Conservation (phyloP, 768 basidiomycete genomes). For the Mycena filopes region DNA sequence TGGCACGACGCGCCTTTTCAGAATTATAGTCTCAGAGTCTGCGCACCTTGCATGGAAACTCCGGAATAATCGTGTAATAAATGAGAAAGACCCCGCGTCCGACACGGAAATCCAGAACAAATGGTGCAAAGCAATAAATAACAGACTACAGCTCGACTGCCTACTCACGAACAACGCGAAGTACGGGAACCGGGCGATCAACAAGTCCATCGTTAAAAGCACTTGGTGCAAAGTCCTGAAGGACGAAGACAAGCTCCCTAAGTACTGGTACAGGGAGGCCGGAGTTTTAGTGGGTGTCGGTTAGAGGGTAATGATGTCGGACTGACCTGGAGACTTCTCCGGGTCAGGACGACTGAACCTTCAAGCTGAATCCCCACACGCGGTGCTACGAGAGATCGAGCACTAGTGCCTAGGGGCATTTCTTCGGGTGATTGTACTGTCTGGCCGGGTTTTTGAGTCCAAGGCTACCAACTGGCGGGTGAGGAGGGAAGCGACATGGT, state of each 20-base stretch:
- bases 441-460: conserved; percentile 11
- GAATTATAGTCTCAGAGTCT: conserved; percentile 8
- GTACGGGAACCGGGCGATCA: conserved; percentile 8
- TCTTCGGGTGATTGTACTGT: conserved; percentile 5
- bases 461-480: background rate
- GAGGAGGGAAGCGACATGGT: too few species aligned
- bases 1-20: background rate
- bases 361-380: background rate
- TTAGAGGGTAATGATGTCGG: conserved; percentile 1
- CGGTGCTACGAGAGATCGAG: too few species aligned
- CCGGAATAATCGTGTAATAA: conserved; percentile 4
- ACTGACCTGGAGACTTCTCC: background rate
- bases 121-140: conserved; percentile 2
- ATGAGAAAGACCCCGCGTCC: background rate
- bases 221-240: conserved; percentile 16
- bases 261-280: conserved; percentile 13
- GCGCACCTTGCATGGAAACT: conserved; percentile 18
- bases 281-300: conserved; percentile 22
- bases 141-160: background rate
- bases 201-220: background rate
- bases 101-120: conserved; percentile 5
- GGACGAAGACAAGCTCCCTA: conserved; percentile 4
- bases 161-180: conserved; percentile 1
- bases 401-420: conserved; percentile 5
- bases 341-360: background rate